Evolutionary conservation across 1,139 yeast species (phyloP).

Genomic region (Protomyces lactucae-debilis): DNA sequence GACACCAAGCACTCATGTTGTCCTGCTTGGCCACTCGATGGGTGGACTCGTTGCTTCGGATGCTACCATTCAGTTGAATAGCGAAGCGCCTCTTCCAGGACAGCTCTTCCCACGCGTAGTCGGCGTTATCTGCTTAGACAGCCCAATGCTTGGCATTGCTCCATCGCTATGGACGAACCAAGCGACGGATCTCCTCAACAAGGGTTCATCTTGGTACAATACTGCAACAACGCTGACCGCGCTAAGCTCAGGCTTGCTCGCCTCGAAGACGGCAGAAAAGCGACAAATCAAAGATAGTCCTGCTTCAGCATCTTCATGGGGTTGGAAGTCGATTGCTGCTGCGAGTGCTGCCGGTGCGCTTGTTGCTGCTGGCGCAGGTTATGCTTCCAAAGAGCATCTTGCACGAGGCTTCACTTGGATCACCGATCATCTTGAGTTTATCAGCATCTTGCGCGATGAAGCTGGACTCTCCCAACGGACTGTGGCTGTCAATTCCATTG

Average conservation of each 20-base stretch:
- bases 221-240: conserved; percentile 31
- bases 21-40: conserved; percentile 33
- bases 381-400: conserved; percentile 30
- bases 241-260: conserved; percentile 26
- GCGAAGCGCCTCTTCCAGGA: conserved; percentile 22
- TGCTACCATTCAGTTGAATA: conserved; percentile 27
- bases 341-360: conserved; percentile 32
- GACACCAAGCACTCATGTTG: conserved; percentile 29
- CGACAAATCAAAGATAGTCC: neutral
- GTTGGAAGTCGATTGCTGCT: conserved; percentile 32
- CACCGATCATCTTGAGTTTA: conserved; percentile 31
- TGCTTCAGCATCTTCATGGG: conserved; percentile 1
- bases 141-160: conserved; percentile 29
- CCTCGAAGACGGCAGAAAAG: conserved; percentile 28
- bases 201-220: conserved; percentile 26
- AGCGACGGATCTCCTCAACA: conserved; percentile 8
- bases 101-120: conserved; percentile 31
- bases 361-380: conserved; percentile 32
- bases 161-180: conserved; percentile 30
- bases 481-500: conserved; percentile 29
- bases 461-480: conserved; percentile 26
- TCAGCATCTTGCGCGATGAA: conserved; percentile 29
- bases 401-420: conserved; percentile 31
- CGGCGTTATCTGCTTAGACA: conserved; percentile 27
- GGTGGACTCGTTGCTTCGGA: conserved; percentile 32